phyloP scores from a whole-genome alignment of 2,329 filamentous ascomycete genomes.

The Cercospora sp. region DNA sequence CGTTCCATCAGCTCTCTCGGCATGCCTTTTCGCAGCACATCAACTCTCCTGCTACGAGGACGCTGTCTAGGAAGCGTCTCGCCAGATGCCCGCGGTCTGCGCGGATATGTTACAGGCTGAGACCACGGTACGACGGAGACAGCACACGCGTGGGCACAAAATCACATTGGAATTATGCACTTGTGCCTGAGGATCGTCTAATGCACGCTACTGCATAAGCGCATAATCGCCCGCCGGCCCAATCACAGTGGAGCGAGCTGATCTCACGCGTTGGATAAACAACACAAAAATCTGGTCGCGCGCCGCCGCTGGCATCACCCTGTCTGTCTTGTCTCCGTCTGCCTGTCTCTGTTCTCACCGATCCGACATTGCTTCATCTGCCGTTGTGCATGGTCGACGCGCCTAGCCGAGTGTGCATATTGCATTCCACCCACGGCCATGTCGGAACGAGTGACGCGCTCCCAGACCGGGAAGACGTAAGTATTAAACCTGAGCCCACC shows the following conservation, averaged over 20 bases:
- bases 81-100: not conserved
- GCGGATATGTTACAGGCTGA: not conserved
- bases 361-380: not conserved
- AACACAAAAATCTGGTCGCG: not conserved
- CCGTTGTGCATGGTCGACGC: not conserved
- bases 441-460: conserved; percentile 45
- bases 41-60: not conserved
- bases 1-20: not conserved
- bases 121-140: not conserved
- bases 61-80: not conserved
- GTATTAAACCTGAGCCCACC: conserved; percentile 20
- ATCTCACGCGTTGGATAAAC: not conserved
- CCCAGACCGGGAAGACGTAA: conserved; percentile 52
- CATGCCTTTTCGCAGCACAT: not conserved
- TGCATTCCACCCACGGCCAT: conserved; percentile 15
- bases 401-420: not conserved
- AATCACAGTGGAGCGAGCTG: not conserved
- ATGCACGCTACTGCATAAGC: not conserved
- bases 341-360: not conserved
- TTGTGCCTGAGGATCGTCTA: not conserved
- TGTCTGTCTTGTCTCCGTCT: not conserved
- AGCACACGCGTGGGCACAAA: not conserved
- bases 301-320: not conserved
- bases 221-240: not conserved
- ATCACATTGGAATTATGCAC: not conserved